Evolutionary conservation across 73 alveolate genomes (phyloP).

Genomic region (Symbiodinium natans): DNA sequence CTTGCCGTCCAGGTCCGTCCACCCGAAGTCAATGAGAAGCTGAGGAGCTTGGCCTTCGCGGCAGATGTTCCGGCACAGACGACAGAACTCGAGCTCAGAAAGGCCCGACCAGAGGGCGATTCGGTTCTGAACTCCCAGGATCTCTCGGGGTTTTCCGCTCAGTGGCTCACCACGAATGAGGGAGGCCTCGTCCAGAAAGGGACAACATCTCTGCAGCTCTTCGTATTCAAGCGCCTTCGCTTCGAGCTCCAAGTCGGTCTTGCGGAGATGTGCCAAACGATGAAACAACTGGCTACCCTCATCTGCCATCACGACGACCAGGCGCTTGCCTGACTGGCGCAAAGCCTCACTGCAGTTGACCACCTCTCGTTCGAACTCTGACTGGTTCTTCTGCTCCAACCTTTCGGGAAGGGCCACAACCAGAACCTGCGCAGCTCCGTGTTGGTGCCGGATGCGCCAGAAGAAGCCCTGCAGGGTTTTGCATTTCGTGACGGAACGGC

Average conservation of each 20-base stretch:
- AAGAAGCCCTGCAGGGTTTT: too few relatives aligned
- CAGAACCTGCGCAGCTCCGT: neutral
- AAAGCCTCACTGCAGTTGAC: neutral
- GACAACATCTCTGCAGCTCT: neutral
- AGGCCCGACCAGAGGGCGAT: neutral
- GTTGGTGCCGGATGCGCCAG: neutral
- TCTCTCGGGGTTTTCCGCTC: neutral
- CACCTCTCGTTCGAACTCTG: neutral
- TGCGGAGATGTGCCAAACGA: slow-evolving; percentile 13
- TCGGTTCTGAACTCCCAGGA: neutral
- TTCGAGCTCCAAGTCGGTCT: neutral
- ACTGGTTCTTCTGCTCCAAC: neutral
- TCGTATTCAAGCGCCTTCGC: neutral
- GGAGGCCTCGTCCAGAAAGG: neutral
- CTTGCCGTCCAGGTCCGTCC: slow-evolving; percentile 19
- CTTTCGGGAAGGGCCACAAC: slow-evolving; percentile 7
- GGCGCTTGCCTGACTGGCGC: neutral
- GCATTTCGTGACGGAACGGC: too few relatives aligned
- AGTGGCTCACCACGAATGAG: neutral
- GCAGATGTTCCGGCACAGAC: slow-evolving; percentile 17
- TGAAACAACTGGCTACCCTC: slow-evolving; percentile 2
- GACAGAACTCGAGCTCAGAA: slow-evolving; percentile 5
- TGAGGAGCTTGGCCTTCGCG: slow-evolving; percentile 16
- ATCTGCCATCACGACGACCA: slow-evolving; percentile 9
- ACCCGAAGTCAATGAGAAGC: slow-evolving; percentile 8